Conservation (phyloP, 108 stramenopile genomes). For the Skeletonema costatum region DNA sequence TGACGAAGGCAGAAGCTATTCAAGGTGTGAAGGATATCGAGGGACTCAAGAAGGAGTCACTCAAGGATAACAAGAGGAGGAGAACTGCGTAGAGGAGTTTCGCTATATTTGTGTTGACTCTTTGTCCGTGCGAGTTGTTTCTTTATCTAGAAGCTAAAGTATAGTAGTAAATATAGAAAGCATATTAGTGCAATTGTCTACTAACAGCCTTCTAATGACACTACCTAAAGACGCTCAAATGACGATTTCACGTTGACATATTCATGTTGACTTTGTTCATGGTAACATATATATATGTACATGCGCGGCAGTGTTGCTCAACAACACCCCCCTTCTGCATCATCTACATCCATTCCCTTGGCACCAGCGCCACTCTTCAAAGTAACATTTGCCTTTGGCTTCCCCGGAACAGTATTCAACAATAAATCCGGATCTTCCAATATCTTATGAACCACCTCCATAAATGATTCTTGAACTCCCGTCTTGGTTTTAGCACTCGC, state of each 20-base stretch:
- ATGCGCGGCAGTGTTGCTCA: conserved; percentile 11
- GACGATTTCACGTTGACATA: not conserved
- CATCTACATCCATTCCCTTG: conserved; percentile 22
- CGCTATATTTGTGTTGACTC: no score
- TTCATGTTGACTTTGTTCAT: not conserved
- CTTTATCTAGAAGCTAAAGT: not conserved
- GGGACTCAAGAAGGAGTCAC: not conserved
- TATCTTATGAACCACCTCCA: conserved; percentile 97
- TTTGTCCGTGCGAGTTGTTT: not conserved
- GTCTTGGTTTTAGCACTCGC: conserved; percentile 93
- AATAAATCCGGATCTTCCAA: conserved; percentile 95
- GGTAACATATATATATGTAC: not conserved
- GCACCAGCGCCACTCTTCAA: conserved; percentile 30
- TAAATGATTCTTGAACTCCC: conserved; percentile 92
- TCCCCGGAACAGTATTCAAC: conserved; percentile 89
- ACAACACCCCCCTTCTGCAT: conserved; percentile 47
- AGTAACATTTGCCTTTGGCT: conserved; percentile 58
- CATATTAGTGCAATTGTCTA: not conserved
- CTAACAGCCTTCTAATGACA: not conserved
- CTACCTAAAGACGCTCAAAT: not conserved
- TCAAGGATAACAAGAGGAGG: not conserved
- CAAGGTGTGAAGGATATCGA: conserved; percentile 13
- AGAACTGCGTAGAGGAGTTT: not conserved
- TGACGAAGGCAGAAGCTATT: not conserved
- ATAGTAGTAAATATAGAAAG: not conserved